A percentile compares a stretch with the other conserved stretches of the same genome.
These are phyloP conservation scores for Lodderomyces elongisporus DNA, from an alignment of 1,139 yeast genomes.

Conservation along the genomic window DNA sequence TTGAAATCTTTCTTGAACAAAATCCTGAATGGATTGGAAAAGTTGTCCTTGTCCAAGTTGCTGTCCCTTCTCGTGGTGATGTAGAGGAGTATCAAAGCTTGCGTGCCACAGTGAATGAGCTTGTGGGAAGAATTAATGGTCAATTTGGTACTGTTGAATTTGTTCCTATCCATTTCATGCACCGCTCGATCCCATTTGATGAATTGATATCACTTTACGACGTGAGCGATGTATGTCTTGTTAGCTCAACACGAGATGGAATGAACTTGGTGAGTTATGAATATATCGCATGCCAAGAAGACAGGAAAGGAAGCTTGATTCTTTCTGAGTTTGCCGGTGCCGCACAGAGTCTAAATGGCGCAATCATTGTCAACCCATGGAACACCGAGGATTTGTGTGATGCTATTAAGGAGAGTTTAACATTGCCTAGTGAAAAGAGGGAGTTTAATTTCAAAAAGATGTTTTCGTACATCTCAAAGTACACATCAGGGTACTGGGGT, in stretches of 20 bases:
- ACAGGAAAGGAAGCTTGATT: constrained; percentile 78
- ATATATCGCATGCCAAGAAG: constrained; percentile 92
- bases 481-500: constrained; percentile 96
- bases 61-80: constrained; percentile 96
- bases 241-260: constrained; percentile 94
- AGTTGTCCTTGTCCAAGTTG: constrained; percentile 92
- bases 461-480: constrained; percentile 82
- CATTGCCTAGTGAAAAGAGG: constrained; percentile 77
- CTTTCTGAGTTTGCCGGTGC: constrained; percentile 97
- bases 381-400: constrained; percentile 89
- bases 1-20: constrained; percentile 83
- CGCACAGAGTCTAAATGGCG: constrained; percentile 95
- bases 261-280: constrained; percentile 96
- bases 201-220: constrained; percentile 87
- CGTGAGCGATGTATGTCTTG: constrained; percentile 84
- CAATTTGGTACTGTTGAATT: constrained; percentile 95
- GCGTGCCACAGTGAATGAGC: constrained; percentile 89
- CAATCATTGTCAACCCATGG: constrained; percentile 95
- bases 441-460: constrained; percentile 73
- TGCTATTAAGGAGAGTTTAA: constrained; percentile 81
- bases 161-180: constrained; percentile 96
- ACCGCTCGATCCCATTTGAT: constrained; percentile 83
- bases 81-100: constrained; percentile 96
- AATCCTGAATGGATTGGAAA: constrained; percentile 99
- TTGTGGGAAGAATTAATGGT: constrained; percentile 96